These are phyloP conservation scores for Fusarium drepaniforme DNA, from an alignment of 2,329 filamentous ascomycete species.

Conservation along the genomic window DNA sequence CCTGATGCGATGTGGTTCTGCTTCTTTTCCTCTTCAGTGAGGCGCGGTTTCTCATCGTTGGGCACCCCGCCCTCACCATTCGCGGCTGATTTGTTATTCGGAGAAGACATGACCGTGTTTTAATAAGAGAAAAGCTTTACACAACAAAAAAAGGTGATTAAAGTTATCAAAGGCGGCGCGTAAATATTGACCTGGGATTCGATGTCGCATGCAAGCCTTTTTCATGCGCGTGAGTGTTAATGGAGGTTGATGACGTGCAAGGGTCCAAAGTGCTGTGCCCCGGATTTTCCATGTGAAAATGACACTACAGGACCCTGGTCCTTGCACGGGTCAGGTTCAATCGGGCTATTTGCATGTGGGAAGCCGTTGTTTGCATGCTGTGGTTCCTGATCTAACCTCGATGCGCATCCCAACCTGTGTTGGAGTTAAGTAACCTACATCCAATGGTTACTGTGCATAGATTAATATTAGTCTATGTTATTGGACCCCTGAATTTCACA, in stretches of 20 bases:
- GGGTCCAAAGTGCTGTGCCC: constrained; percentile 45
- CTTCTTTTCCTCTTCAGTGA: constrained; percentile 68
- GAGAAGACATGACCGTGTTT: constrained; percentile 43
- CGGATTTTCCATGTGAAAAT: constrained; percentile 47
- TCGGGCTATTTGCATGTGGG: constrained; percentile 24
- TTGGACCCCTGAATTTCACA: not conserved
- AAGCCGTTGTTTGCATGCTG: constrained; percentile 15
- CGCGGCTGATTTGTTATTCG: constrained; percentile 45
- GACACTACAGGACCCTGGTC: constrained; percentile 37
- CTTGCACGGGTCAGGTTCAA: constrained; percentile 27
- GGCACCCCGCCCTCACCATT: constrained; percentile 40
- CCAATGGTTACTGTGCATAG: not conserved
- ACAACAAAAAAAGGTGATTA: not conserved
- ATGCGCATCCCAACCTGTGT: not conserved
- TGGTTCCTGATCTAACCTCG: constrained; percentile 13
- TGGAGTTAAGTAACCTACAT: not conserved
- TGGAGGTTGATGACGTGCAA: constrained; percentile 41
- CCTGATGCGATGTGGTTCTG: constrained; percentile 68
- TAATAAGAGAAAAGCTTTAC: not conserved
- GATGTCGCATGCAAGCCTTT: constrained; percentile 9
- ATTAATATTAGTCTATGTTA: not conserved
- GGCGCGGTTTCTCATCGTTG: constrained; percentile 61
- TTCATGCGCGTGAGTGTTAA: constrained; percentile 27
- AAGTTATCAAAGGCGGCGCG: not conserved
- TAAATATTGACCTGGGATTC: not conserved